A percentile compares a stretch with the other conserved stretches of the same genome.
phyloP scores from a whole-genome alignment of 768 basidiomycete species.

The Lactarius indigo region DNA sequence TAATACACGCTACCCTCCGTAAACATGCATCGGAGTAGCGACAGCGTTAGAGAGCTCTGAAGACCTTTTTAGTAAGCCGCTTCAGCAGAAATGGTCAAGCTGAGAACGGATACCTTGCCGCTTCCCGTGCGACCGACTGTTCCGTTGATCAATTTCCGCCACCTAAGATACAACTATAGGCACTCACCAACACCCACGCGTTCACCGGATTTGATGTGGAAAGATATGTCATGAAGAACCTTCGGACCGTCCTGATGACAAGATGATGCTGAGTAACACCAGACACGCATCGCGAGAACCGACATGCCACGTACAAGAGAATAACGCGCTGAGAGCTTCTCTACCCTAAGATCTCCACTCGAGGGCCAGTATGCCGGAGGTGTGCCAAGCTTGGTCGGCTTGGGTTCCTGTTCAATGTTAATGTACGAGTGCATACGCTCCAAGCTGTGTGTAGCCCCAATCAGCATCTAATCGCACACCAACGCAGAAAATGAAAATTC shows the following conservation, averaged over 20 bases:
- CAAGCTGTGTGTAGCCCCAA: slow-evolving; percentile 34
- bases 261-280: slow-evolving; percentile 35
- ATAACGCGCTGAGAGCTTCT: slow-evolving; percentile 50
- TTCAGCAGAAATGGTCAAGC: slow-evolving; percentile 17
- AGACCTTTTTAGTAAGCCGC: neutral
- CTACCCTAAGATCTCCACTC: slow-evolving; percentile 48
- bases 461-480: slow-evolving; percentile 2
- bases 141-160: neutral
- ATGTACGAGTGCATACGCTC: slow-evolving; percentile 55
- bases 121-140: slow-evolving; percentile 57
- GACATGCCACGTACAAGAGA: slow-evolving; percentile 31
- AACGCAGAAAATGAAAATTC: neutral
- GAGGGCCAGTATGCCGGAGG: slow-evolving; percentile 67
- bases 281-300: slow-evolving; percentile 40
- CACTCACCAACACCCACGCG: slow-evolving; percentile 51
- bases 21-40: slow-evolving; percentile 53
- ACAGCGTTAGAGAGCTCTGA: slow-evolving; percentile 48
- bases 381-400: slow-evolving; percentile 37
- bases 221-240: slow-evolving; percentile 50
- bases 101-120: slow-evolving; percentile 39
- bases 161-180: neutral
- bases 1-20: slow-evolving; percentile 51
- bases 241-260: slow-evolving; percentile 45
- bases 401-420: slow-evolving; percentile 51
- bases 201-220: slow-evolving; percentile 53